Conservation (phyloP, 352 stramenopile species). For the Phytophthora pluvialis region DNA sequence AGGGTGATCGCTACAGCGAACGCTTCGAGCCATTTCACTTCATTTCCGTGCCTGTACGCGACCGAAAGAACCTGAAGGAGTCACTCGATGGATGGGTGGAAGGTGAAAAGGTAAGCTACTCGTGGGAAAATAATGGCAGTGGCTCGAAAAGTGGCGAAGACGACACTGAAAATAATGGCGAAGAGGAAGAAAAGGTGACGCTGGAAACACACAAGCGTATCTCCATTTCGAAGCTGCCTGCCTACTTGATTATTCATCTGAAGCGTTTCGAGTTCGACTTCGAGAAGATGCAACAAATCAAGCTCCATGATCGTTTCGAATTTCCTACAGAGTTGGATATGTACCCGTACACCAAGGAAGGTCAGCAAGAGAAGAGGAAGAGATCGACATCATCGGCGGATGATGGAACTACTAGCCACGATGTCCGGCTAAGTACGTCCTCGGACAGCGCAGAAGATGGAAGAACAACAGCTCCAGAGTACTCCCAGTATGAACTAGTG, state of each 20-base stretch:
- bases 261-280: constrained; percentile 97
- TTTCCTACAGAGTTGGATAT: constrained; percentile 92
- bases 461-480: constrained; percentile 65
- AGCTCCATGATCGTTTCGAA: constrained; percentile 94
- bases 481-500: constrained; percentile 87
- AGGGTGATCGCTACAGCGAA: constrained; percentile 88
- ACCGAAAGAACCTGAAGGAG: constrained; percentile 87
- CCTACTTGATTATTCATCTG: constrained; percentile 93
- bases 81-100: constrained; percentile 88
- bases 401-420: constrained; percentile 25
- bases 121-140: constrained; percentile 74
- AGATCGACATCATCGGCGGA: constrained; percentile 30
- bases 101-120: constrained; percentile 92
- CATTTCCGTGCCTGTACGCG: constrained; percentile 89
- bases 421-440: constrained; percentile 36
- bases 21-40: constrained; percentile 92
- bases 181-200: constrained; percentile 74
- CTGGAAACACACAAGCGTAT: constrained; percentile 91
- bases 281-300: constrained; percentile 93
- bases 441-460: constrained; percentile 28
- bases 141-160: constrained; percentile 19
- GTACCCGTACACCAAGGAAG: constrained; percentile 90
- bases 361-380: constrained; percentile 69
- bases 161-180: constrained; percentile 31
- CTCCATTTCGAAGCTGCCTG: constrained; percentile 88